Conservation (phyloP, 495 filamentous ascomycete species). For the Penicillium subrubescens region DNA sequence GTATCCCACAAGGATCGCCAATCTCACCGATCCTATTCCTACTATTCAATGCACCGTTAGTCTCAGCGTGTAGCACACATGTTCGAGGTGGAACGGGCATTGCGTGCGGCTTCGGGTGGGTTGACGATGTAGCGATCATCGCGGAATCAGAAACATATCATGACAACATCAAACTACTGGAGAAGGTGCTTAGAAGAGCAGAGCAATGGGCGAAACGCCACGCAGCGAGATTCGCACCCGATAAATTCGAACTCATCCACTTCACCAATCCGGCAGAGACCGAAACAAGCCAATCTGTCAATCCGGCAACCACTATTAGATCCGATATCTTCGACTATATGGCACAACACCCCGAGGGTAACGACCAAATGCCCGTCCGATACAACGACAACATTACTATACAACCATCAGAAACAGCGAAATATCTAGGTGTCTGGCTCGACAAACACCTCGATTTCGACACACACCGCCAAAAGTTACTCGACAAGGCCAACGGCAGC, state of each 20-base stretch:
- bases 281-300: too few species aligned
- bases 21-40: not conserved
- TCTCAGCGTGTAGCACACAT: too few species aligned
- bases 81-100: too few species aligned
- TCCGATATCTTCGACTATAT: not conserved
- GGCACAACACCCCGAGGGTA: not conserved
- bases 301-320: too few species aligned
- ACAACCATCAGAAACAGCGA: not conserved
- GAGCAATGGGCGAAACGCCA: slow-evolving; percentile 15
- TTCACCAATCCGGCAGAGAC: slow-evolving; percentile 1
- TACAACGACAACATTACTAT: not conserved
- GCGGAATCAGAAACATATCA: slow-evolving; percentile 1
- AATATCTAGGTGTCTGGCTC: slow-evolving; percentile 22
- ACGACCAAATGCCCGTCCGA: not conserved
- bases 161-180: not conserved
- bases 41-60: not conserved
- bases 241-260: slow-evolving; percentile 18
- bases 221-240: slow-evolving; percentile 18
- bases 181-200: not conserved
- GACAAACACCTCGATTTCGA: slow-evolving; percentile 1
- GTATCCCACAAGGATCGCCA: not conserved
- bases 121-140: slow-evolving; percentile 2
- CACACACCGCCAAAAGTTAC: too few species aligned
- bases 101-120: not conserved
- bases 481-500: not conserved